Conservation (phyloP, 768 basidiomycete genomes). For the Pleurotus citrinopileatus region DNA sequence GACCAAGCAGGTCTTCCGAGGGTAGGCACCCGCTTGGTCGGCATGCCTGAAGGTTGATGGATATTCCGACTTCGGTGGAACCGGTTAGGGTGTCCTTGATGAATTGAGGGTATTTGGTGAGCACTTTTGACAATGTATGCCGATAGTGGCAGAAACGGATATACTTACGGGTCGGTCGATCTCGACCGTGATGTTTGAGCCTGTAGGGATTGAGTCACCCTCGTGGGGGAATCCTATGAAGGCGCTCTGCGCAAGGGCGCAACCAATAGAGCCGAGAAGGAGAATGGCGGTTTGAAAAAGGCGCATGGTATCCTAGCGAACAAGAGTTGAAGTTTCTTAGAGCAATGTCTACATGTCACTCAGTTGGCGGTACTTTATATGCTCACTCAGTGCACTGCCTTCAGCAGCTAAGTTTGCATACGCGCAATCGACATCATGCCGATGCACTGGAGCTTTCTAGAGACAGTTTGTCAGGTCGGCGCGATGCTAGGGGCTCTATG, state of each 20-base stretch:
- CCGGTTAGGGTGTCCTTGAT: conserved; percentile 33
- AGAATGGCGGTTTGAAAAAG: neutral
- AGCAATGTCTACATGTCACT: too few relatives aligned
- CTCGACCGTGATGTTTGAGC: conserved; percentile 38
- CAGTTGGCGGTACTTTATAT: too few relatives aligned
- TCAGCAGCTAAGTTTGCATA: too few relatives aligned
- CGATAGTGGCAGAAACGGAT: neutral
- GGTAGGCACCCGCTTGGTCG: conserved; percentile 18
- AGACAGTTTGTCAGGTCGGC: too few relatives aligned
- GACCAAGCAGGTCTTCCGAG: conserved; percentile 30
- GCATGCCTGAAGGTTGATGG: conserved; percentile 41
- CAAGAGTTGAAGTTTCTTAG: too few relatives aligned
- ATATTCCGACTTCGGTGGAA: conserved; percentile 42
- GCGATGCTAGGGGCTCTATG: neutral
- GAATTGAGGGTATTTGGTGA: neutral
- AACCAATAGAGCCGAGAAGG: conserved; percentile 20
- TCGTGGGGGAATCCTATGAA: conserved; percentile 38
- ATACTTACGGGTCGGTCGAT: conserved; percentile 44
- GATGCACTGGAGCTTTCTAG: too few relatives aligned
- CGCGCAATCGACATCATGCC: neutral
- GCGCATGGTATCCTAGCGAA: too few relatives aligned
- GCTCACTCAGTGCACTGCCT: too few relatives aligned
- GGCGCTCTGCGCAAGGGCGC: conserved; percentile 38
- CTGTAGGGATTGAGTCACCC: conserved; percentile 30
- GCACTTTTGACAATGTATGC: neutral